Conservation (phyloP, 106 monocot genomes). For the Vanilla planifolia region DNA sequence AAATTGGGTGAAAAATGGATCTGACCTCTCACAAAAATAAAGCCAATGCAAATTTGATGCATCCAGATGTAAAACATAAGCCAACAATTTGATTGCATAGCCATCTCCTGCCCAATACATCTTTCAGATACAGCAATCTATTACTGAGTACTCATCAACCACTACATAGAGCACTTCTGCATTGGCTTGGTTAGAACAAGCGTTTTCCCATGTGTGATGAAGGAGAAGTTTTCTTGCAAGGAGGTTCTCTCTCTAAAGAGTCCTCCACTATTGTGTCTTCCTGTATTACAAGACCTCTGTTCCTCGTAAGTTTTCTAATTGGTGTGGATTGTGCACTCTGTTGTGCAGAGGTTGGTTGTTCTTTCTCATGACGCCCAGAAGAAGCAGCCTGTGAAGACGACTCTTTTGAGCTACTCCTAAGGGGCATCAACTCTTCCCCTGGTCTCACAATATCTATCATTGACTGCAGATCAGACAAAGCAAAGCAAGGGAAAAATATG, state of each 20-base stretch:
- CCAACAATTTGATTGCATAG: no score
- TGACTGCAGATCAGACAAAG: constrained; percentile 22
- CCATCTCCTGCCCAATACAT: no score
- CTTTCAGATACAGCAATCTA: no score
- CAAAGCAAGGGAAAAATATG: neutral
- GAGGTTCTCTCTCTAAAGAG: constrained; percentile 13
- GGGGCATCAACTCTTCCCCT: constrained; percentile 75
- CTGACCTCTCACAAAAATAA: no score
- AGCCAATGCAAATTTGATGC: no score
- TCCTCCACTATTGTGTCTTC: constrained; percentile 32
- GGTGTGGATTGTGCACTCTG: constrained; percentile 33
- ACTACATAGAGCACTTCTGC: no score
- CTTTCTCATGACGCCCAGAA: constrained; percentile 3
- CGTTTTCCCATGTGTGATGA: constrained; percentile 7
- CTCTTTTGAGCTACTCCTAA: constrained; percentile 14
- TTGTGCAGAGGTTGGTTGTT: neutral
- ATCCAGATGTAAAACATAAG: no score
- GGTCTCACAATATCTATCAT: constrained; percentile 30
- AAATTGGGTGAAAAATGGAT: no score
- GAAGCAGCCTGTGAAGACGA: neutral
- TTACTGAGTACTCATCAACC: no score
- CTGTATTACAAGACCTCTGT: constrained; percentile 59
- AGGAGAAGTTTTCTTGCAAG: neutral
- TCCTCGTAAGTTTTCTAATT: constrained; percentile 62
- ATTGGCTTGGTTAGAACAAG: no score